Evolutionary conservation across 768 basidiomycete species (phyloP).

Genomic region (Crassisporium funariophilum): DNA sequence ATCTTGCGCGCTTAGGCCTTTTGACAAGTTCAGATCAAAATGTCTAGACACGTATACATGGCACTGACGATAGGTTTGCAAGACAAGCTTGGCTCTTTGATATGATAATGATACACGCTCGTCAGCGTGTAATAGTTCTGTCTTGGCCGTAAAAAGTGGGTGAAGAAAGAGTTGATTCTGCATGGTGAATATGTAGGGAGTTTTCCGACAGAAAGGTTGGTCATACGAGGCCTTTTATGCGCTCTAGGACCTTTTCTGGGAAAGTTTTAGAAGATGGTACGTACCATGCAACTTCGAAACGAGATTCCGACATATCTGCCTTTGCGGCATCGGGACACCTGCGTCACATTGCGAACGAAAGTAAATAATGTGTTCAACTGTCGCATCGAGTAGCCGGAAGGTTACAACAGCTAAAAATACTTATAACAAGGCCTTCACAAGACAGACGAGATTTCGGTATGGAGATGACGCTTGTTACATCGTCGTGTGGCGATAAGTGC

Average conservation of each 20-base stretch:
- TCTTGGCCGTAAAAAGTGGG: conserved; percentile 46
- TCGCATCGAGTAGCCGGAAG: conserved; percentile 19
- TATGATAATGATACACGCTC: conserved; percentile 53
- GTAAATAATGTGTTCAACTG: conserved; percentile 16
- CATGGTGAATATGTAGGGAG: conserved; percentile 26
- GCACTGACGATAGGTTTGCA: conserved; percentile 50
- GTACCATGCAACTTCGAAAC: no score
- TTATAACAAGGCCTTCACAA: conserved; percentile 11
- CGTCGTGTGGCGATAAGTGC: conserved; percentile 8
- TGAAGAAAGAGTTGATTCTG: conserved; percentile 40
- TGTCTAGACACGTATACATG: conserved; percentile 1
- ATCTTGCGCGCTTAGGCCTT: conserved; percentile 47
- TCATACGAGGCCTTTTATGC: conserved; percentile 17
- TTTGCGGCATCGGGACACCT: conserved; percentile 21
- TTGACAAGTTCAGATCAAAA: conserved; percentile 9
- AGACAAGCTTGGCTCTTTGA: conserved; percentile 47
- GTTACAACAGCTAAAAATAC: conserved; percentile 22
- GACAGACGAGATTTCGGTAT: conserved; percentile 18
- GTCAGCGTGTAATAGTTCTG: conserved; percentile 46
- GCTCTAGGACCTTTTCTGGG: conserved; percentile 8
- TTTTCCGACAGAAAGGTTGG: conserved; percentile 4
- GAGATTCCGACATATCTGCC: no score
- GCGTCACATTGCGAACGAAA: conserved; percentile 21
- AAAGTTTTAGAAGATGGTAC: no score
- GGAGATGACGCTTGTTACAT: conserved; percentile 10